A percentile compares a stretch with the other conserved stretches of the same genome.
phyloP scores from a whole-genome alignment of 2,329 filamentous ascomycete genomes.

The Penicillium decumbens region DNA sequence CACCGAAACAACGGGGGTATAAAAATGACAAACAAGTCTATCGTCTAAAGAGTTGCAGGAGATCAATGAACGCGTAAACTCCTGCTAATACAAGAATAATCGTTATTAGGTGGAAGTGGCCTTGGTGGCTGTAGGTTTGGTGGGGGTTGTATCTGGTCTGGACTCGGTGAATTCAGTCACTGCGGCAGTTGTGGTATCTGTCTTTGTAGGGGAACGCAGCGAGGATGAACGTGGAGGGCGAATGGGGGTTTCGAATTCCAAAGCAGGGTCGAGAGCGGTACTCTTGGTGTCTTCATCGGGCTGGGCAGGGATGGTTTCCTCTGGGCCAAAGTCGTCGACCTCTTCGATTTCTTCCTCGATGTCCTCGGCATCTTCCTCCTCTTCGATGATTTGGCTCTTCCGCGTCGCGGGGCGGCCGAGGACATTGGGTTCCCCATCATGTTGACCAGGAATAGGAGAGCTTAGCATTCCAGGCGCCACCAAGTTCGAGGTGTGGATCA shows the following conservation, averaged over 20 bases:
- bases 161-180: slow-evolving; percentile 6
- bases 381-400: slow-evolving; percentile 44
- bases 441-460: slow-evolving; percentile 32
- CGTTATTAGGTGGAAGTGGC: slow-evolving; percentile 14
- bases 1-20: slow-evolving; percentile 20
- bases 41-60: slow-evolving; percentile 18
- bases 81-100: slow-evolving; percentile 7
- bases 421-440: slow-evolving; percentile 16
- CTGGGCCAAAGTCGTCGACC: slow-evolving; percentile 38
- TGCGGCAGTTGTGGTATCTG: slow-evolving; percentile 9
- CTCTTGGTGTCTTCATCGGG: neutral
- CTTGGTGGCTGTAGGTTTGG: slow-evolving; percentile 9
- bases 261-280: slow-evolving; percentile 29
- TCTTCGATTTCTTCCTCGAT: slow-evolving; percentile 41
- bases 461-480: slow-evolving; percentile 31
- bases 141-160: neutral
- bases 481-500: slow-evolving; percentile 38
- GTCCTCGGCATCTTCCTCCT: slow-evolving; percentile 41
- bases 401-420: slow-evolving; percentile 28
- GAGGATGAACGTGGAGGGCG: slow-evolving; percentile 41
- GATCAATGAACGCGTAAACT: slow-evolving; percentile 12
- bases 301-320: slow-evolving; percentile 17
- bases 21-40: slow-evolving; percentile 22
- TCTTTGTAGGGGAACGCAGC: slow-evolving; percentile 21
- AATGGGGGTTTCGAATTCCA: slow-evolving; percentile 30